A percentile compares a stretch with the other conserved stretches of the same genome.
Evolutionary conservation across 345 rosid species (phyloP).

Genomic region (Salix dunnii): DNA sequence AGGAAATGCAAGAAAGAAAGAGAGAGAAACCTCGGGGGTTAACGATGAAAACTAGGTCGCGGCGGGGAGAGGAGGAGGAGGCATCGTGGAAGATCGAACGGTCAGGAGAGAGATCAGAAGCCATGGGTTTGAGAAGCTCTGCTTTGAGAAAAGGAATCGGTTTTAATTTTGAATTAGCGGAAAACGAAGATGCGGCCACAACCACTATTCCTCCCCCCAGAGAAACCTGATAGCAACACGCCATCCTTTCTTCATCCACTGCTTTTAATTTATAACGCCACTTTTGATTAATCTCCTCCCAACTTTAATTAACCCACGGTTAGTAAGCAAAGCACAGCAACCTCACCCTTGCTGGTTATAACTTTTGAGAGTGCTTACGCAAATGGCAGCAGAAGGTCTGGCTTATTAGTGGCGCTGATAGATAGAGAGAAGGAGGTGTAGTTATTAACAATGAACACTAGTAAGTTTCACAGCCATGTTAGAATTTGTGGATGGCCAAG

Average conservation of each 20-base stretch:
- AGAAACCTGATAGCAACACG: slow-evolving; percentile 16
- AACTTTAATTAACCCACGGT: background rate
- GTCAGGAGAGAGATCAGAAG: slow-evolving; percentile 50
- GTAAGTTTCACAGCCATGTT: background rate
- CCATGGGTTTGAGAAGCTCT: slow-evolving; percentile 22
- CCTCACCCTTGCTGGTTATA: too few species aligned
- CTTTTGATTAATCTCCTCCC: too few species aligned
- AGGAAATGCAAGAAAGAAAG: background rate
- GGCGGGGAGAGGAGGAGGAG: slow-evolving; percentile 54
- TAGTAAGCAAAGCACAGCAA: too few species aligned
- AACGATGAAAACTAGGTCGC: slow-evolving; percentile 87
- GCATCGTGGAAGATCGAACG: slow-evolving; percentile 30
- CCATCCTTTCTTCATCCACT: background rate
- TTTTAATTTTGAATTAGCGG: slow-evolving; percentile 24
- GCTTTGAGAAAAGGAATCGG: slow-evolving; percentile 25
- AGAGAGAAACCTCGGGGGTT: slow-evolving; percentile 65
- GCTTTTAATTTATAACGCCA: too few species aligned
- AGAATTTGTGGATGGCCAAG: too few species aligned
- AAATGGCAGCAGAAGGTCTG: background rate
- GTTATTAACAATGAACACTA: too few species aligned
- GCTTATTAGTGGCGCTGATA: background rate
- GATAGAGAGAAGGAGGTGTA: background rate
- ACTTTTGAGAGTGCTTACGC: too few species aligned
- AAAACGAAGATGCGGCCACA: background rate
- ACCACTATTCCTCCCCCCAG: slow-evolving; percentile 10